Conservation (phyloP, 2,329 filamentous ascomycete genomes). For the Aspergillus sergii region DNA sequence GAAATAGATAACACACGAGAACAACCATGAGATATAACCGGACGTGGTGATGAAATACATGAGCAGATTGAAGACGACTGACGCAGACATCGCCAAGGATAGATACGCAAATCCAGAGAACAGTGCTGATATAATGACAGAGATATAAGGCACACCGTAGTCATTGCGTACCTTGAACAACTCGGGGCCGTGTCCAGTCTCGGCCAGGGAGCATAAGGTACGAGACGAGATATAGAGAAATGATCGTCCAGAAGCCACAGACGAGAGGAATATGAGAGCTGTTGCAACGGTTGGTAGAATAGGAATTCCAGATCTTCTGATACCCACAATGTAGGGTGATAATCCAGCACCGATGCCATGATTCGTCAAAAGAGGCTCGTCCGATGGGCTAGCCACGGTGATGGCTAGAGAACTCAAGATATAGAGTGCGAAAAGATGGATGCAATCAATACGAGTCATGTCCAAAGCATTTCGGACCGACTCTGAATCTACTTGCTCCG, state of each 20-base stretch:
- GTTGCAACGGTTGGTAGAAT: conserved; percentile 71
- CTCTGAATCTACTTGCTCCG: conserved; percentile 54
- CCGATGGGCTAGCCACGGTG: conserved; percentile 61
- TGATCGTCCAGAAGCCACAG: conserved; percentile 75
- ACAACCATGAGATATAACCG: conserved; percentile 69
- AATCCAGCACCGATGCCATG: conserved; percentile 57
- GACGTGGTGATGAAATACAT: conserved; percentile 69
- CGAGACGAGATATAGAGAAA: conserved; percentile 74
- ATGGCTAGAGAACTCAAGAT: conserved; percentile 59
- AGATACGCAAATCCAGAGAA: conserved; percentile 68
- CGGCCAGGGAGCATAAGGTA: conserved; percentile 65
- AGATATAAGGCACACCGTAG: conserved; percentile 63
- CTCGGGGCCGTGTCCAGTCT: conserved; percentile 63
- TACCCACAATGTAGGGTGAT: conserved; percentile 47
- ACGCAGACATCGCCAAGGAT: conserved; percentile 63
- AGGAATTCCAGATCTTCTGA: conserved; percentile 58
- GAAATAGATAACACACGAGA: conserved; percentile 61
- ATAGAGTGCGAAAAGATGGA: conserved; percentile 61
- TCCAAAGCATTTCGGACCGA: conserved; percentile 56
- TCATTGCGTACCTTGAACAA: conserved; percentile 62
- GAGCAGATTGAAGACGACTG: conserved; percentile 68
- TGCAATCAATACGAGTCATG: conserved; percentile 57
- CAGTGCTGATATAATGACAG: conserved; percentile 57
- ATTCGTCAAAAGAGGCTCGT: conserved; percentile 55
- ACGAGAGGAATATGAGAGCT: conserved; percentile 72